A percentile compares a stretch with the other conserved stretches of the same genome.
Conservation (phyloP, 2,329 filamentous ascomycete species). For the Alternaria longipes region DNA sequence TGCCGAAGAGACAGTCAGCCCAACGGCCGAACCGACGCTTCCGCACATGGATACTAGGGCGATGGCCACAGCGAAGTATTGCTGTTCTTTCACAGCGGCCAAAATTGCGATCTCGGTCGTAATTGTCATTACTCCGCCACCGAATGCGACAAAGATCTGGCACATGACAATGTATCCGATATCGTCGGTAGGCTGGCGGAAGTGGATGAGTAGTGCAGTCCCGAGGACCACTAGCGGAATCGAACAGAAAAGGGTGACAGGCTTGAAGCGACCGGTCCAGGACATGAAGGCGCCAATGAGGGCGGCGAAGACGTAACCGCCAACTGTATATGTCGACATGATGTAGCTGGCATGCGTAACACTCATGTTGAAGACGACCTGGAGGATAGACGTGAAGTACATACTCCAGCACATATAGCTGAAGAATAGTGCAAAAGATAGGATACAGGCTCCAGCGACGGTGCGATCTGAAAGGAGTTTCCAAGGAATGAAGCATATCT, state of each 20-base stretch:
- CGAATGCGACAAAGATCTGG: conserved; percentile 45
- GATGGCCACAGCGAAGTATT: conserved; percentile 29
- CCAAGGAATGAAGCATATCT: conserved; percentile 55
- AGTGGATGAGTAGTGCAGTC: conserved; percentile 44
- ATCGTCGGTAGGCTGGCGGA: conserved; percentile 38
- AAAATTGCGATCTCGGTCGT: conserved; percentile 37
- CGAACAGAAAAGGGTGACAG: conserved; percentile 32
- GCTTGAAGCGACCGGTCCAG: conserved; percentile 36
- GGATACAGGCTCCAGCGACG: conserved; percentile 61
- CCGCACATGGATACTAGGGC: conserved; percentile 62
- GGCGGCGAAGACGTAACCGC: conserved; percentile 17
- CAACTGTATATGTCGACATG: conserved; percentile 46
- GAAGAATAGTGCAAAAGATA: conserved; percentile 52
- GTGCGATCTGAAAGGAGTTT: conserved; percentile 59
- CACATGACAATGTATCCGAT: conserved; percentile 50
- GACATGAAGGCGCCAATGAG: conserved; percentile 35
- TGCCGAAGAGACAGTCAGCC: conserved; percentile 65
- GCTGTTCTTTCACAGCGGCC: conserved; percentile 34
- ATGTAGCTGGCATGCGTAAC: conserved; percentile 48
- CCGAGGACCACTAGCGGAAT: conserved; percentile 41
- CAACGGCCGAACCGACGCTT: conserved; percentile 60
- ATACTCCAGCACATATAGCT: conserved; percentile 48
- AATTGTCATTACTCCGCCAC: conserved; percentile 39
- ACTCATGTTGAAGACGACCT: conserved; percentile 48
- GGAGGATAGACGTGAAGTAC: conserved; percentile 54